These are phyloP conservation scores for Globisporangium cederbergense DNA, from an alignment of 352 stramenopile genomes.

Conservation along the genomic window DNA sequence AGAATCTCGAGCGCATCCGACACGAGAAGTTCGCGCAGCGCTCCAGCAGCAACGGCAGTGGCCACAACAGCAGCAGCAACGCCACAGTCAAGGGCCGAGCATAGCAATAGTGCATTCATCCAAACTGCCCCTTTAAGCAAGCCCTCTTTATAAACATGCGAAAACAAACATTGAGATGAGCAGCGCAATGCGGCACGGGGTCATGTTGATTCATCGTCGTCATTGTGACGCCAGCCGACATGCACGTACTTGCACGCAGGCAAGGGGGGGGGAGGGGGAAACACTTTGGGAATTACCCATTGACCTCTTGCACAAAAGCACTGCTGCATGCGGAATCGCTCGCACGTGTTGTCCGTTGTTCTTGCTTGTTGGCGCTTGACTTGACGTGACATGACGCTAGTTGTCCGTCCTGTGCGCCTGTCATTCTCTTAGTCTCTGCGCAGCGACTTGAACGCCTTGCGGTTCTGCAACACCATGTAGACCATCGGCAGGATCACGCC, in stretches of 20 bases:
- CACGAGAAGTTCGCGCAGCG: conserved; percentile 76
- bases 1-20: conserved; percentile 92
- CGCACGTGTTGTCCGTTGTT: not conserved
- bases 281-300: too few species aligned
- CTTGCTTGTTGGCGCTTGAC: not conserved
- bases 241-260: too few species aligned
- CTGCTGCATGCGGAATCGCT: not conserved
- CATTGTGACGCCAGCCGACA: too few species aligned
- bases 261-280: too few species aligned
- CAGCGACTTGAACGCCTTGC: conserved; percentile 84
- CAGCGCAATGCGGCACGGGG: not conserved
- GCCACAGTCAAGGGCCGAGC: conserved; percentile 14
- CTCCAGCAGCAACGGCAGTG: conserved; percentile 15
- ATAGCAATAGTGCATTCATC: not conserved
- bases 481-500: conserved; percentile 75
- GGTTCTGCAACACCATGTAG: conserved; percentile 87
- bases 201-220: not conserved
- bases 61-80: conserved; percentile 5
- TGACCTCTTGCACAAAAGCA: too few species aligned
- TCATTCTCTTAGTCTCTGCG: conserved; percentile 46
- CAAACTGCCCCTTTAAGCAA: not conserved
- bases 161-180: not conserved
- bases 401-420: too few species aligned
- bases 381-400: not conserved
- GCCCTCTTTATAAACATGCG: conserved; percentile 2